Conservation (phyloP, 352 stramenopile genomes). For the Phytophthora quininea region DNA sequence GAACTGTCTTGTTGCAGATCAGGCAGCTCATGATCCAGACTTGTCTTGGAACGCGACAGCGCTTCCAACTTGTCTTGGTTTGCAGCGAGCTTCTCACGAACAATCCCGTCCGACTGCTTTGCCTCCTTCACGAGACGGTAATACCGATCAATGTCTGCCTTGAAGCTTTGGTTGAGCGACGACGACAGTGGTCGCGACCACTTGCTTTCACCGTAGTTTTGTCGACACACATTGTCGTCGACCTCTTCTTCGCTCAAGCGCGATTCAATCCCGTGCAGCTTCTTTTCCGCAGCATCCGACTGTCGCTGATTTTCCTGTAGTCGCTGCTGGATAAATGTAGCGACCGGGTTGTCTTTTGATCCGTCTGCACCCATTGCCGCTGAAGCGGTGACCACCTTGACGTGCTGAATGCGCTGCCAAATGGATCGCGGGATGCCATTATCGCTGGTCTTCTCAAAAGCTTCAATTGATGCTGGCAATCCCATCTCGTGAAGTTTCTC, state of each 20-base stretch:
- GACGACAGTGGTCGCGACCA: slow-evolving; percentile 64
- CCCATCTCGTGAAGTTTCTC: slow-evolving; percentile 60
- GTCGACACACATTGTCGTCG: slow-evolving; percentile 70
- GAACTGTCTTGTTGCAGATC: slow-evolving; percentile 50
- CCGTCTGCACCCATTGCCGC: slow-evolving; percentile 22
- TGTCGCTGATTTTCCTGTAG: slow-evolving; percentile 59
- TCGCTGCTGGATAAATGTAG: slow-evolving; percentile 48
- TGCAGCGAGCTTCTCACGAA: slow-evolving; percentile 51
- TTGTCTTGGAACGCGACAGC: slow-evolving; percentile 53
- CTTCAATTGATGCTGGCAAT: slow-evolving; percentile 79
- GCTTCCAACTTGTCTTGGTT: slow-evolving; percentile 45
- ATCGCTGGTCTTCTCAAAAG: slow-evolving; percentile 69
- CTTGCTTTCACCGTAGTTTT: slow-evolving; percentile 66
- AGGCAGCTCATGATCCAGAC: slow-evolving; percentile 65
- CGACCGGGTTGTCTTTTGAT: slow-evolving; percentile 37
- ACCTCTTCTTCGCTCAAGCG: slow-evolving; percentile 61
- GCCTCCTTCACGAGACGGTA: slow-evolving; percentile 76
- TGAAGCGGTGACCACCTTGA: slow-evolving; percentile 38
- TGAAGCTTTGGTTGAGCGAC: slow-evolving; percentile 62
- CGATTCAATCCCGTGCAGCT: slow-evolving; percentile 58
- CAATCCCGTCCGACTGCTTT: slow-evolving; percentile 69
- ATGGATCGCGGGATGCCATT: slow-evolving; percentile 60
- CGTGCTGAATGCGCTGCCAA: slow-evolving; percentile 63
- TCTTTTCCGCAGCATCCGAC: slow-evolving; percentile 64
- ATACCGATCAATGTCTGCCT: slow-evolving; percentile 72